Evolutionary conservation across 306 rosid genomes (phyloP).

Genomic region (Ormosia emarginata): DNA sequence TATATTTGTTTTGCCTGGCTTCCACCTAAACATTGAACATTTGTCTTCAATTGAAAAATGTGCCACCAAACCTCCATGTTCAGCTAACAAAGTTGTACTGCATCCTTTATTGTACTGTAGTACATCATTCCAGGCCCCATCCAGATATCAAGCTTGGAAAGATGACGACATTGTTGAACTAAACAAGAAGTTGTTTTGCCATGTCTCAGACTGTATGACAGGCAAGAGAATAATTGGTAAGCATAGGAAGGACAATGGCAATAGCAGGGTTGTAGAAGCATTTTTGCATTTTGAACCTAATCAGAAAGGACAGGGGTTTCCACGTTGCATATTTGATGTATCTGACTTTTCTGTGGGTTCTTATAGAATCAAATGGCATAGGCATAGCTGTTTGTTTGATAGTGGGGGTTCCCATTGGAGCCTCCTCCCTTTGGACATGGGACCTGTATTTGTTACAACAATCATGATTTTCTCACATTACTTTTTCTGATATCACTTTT

Average conservation of each 20-base stretch:
- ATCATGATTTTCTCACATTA: too few relatives aligned
- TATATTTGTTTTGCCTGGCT: constrained; percentile 36
- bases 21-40: constrained; percentile 44
- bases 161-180: too few relatives aligned
- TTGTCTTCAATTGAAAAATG: constrained; percentile 57
- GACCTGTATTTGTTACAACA: constrained; percentile 52
- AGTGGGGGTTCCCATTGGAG: constrained; percentile 48
- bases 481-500: too few relatives aligned
- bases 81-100: neutral
- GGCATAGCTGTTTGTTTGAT: constrained; percentile 59
- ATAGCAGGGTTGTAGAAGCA: constrained; percentile 20
- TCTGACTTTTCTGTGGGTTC: constrained; percentile 52
- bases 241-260: neutral
- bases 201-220: constrained; percentile 28
- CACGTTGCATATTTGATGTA: constrained; percentile 64
- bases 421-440: constrained; percentile 51
- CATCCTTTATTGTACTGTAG: neutral
- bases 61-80: constrained; percentile 22
- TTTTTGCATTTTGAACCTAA: constrained; percentile 40
- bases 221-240: neutral
- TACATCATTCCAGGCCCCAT: too few relatives aligned
- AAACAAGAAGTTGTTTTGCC: constrained; percentile 36
- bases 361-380: constrained; percentile 46
- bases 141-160: too few relatives aligned
- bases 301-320: constrained; percentile 63